Base-by-base conservation (phyloP, 495 filamentous ascomycete genomes). In the Hypomontagnella submonticulosa region DNA sequence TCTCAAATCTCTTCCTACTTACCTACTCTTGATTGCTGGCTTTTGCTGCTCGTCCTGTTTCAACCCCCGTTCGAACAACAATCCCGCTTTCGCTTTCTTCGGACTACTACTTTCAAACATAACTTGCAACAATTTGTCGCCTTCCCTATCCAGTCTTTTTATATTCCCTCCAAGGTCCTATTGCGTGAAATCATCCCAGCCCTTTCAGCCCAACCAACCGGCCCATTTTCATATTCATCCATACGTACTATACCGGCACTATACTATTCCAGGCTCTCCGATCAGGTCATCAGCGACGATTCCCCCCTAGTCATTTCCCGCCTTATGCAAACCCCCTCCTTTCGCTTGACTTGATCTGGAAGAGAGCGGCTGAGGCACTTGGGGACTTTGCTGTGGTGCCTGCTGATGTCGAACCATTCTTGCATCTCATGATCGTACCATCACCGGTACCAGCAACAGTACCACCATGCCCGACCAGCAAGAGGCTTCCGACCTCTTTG, bases 391-490 rank as follows among this genome's bases (percentile, higher is more conserved):
- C 43, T 42, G 55, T 69, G 60, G 66, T 69, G 53, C 69, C 65
- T 57, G 64, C 71, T 61, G 65, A 74, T 74, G 71, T 74, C 71
- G 69, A 70, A 74, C 69, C 69, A 72, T 50, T 61, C 49, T 63
- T 71, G 73, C 73, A 71, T 73, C 67, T 71, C 60, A 67, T 73
- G 73, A 75, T 73, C 60, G 65, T 66, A 71, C 71, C 66, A 75
- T 66, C 58, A 63, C 58, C 59, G 66, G 63, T 57, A 54, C 71
- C 66, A 75, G 68, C 58, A 63, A 56, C 59, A 67, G 63, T 57
- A 54, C 23, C 56, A 49, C 32, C 55, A 74, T 74, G 71, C 64
- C 67, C 40, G 69, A 70, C 58, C 71, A 67, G 63, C 69, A 69
- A 63, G 63, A 72, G 46, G 38, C 61, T 57, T 58, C 74, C 46